phyloP scores from a whole-genome alignment of 208 protist species.

The Leishmania martiniquensis region DNA sequence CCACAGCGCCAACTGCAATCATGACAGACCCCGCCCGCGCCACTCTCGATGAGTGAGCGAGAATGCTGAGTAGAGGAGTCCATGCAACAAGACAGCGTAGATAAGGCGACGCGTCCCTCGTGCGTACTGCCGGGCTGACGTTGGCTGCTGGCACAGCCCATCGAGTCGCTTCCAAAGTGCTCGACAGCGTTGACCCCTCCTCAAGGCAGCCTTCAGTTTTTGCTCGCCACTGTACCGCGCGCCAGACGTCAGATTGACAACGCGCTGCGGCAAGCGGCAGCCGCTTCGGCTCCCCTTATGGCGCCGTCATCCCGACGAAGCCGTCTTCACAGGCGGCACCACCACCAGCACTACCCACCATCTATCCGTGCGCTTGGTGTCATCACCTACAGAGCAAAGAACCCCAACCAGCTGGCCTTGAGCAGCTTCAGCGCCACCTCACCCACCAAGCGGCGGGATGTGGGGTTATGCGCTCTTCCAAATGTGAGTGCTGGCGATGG shows the following conservation, averaged over 20 bases:
- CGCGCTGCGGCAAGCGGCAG: slow-evolving; percentile 4
- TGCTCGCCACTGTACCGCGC: not conserved
- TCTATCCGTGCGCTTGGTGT: slow-evolving; percentile 9
- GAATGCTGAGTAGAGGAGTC: not conserved
- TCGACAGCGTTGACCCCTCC: not conserved
- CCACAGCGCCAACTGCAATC: not conserved
- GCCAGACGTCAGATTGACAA: slow-evolving; percentile 10
- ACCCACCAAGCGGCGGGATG: slow-evolving; percentile 75
- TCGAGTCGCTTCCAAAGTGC: not conserved
- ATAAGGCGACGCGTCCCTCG: not conserved
- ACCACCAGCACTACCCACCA: not conserved
- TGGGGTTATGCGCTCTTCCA: slow-evolving; percentile 74
- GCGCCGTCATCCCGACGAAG: slow-evolving; percentile 39
- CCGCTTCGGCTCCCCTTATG: slow-evolving; percentile 23
- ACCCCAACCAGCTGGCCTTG: slow-evolving; percentile 61
- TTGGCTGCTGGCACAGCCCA: not conserved
- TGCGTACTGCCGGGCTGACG: no score
- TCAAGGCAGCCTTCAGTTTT: not conserved
- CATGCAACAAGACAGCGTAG: not conserved
- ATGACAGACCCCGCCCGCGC: not conserved
- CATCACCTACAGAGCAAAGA: slow-evolving; percentile 50
- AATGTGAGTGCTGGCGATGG: slow-evolving; percentile 47
- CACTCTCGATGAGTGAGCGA: not conserved
- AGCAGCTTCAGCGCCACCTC: slow-evolving; percentile 66
- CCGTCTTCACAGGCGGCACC: slow-evolving; percentile 15